phyloP scores from a whole-genome alignment of 2,329 filamentous ascomycete genomes.

The Ceratocystis alfenasii region DNA sequence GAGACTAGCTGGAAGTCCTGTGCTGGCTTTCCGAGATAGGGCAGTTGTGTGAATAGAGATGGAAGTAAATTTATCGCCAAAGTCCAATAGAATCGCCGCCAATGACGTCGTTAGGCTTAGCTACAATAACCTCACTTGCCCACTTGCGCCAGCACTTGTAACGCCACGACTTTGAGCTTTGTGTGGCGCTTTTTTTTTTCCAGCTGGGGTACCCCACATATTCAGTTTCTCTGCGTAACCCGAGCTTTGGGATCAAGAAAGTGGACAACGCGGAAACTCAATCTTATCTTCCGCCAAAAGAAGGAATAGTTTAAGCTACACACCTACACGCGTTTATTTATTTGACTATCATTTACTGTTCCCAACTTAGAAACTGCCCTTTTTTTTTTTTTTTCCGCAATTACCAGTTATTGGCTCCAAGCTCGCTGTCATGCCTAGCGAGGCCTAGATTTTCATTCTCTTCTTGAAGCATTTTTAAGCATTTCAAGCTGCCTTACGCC shows the following conservation, averaged over 20 bases:
- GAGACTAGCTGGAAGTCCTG: no score
- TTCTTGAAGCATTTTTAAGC: no score
- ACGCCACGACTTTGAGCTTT: no score
- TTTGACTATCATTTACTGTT: not conserved
- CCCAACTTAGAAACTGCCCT: not conserved
- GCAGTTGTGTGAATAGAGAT: no score
- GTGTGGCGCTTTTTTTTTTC: not conserved
- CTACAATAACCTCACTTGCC: not conserved
- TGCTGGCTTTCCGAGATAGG: no score
- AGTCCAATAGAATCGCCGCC: not conserved
- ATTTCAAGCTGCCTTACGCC: no score
- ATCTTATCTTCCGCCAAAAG: not conserved
- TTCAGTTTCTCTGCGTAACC: not conserved
- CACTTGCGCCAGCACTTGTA: no score
- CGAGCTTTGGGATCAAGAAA: not conserved
- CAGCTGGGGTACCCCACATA: not conserved
- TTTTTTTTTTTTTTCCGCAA: not conserved
- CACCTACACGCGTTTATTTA: slow-evolving; percentile 1
- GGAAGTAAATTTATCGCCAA: not conserved
- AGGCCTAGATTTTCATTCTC: no score
- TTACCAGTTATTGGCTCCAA: not conserved
- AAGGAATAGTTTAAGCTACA: not conserved
- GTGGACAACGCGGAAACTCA: slow-evolving; percentile 3
- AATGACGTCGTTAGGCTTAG: not conserved
- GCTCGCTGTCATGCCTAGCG: no score